Base-by-base conservation (phyloP, 306 rosid genomes). In the Quercus dentata region DNA sequence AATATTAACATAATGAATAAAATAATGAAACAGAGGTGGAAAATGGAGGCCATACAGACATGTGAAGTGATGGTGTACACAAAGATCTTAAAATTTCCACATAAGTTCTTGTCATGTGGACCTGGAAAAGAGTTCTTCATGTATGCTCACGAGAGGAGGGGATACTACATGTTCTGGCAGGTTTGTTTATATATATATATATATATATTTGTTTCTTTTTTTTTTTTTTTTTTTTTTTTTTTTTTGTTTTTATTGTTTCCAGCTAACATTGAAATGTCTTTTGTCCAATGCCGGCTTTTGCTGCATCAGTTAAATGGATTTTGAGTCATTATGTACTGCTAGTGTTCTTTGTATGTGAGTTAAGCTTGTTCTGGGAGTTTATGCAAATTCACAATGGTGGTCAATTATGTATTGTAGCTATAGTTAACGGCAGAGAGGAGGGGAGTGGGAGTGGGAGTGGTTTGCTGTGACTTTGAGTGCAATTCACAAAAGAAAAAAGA, bases 121-220 rank as follows among this genome's bases (percentile, higher is more conserved):
- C 93, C 96, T n/a, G 98, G 86, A 56, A 90, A 95, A 84, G 99
- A 95, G 89, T 95, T 95, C 84, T 95, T 95, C 87, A 89, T 93
- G 75, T 95, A 92, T 86, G 99, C 99, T 80, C 98, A 95, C 78
- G 98, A 95, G 78, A 74, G 88, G 59, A 86, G 99, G 87, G 99
- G 99, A 80, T 92, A 95, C 84, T 95, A 90, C 90, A 95, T 97
- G 74, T 95, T 95, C 92, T 95, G 99, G 99, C 99, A 95, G 99
- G 99, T 95, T 80, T 54, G 87, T 74, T 74, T 54, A 23, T 23
- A 23, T 23, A 23, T 23, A 23, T 25, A 25, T 25, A 31, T 31
- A 31, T 31, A 31, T 33, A 33, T 35, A 6, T 38, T 6, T 79
- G 11, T 70, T 28, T 28, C 28, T 25, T 20, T 18, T 7, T 0